Base-by-base conservation (phyloP, 352 stramenopile genomes). In the Pythium aristosporum region DNA sequence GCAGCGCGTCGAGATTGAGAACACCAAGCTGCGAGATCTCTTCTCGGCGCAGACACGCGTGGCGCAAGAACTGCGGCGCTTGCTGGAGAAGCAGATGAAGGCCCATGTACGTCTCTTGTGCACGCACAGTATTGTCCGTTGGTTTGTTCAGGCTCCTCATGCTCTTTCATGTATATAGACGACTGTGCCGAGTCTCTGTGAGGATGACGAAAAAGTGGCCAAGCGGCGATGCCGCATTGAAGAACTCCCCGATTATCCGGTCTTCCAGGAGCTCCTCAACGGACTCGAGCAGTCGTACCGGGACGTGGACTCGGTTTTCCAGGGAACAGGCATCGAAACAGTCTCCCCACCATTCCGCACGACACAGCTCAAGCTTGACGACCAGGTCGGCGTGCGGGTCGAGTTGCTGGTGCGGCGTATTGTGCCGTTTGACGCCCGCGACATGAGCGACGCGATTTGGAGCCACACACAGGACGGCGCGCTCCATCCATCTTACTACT, bases 31-130 rank as follows among this genome's bases (percentile, higher is more conserved):
- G 12, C 48, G 57, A 16, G 59, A 74, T 39, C 46, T 64, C 8
- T 41, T 79, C n/a, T 61, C 75, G 49, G 62, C 69, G 7, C 72
- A 79, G 23, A 63, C 75, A 39, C 62, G 53, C 57, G 63, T 79
- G 12, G 66, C 69, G 8, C 66, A 57, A 21, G 49, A 61, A 43
- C 59, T 79, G 9, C 59, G 75, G 28, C 43, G 42, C n/a, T 43
- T 76, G 6, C 58, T 76, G 30, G 21, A 51, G 10, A 65, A 70
- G 30, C 56, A 58, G 23, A 53, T 47, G 30, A 61, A 50, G 23
- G 52, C 34, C 12, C 42, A 67, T 48, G 61, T 61, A 61, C 34
- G 61, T 61, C 7, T 54, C 5, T 2, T 7, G 9, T 9, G 10
- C 13, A 30, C 16, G 12, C 13, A 30, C 16, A 12, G 36, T n/a